Base-by-base conservation (phyloP, 176 grass and related monocot species). In the Raddia distichophylla region DNA sequence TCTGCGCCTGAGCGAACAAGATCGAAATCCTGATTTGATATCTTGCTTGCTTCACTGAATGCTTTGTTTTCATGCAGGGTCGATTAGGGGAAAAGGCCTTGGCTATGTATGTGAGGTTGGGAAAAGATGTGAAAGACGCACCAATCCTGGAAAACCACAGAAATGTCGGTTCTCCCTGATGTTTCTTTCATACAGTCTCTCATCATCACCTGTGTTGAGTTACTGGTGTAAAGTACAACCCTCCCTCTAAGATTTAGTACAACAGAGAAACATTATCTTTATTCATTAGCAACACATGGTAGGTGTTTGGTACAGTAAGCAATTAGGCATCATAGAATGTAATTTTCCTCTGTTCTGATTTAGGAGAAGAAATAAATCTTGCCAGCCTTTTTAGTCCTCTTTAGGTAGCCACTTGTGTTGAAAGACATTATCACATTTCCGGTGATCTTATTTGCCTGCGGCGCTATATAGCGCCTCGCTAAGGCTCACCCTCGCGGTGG, bases 21-120 rank as follows among this genome's bases (percentile, higher is more conserved):
- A 19, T 43, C 48, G 19, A 7, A 43, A 14, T 6, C 49, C 22
- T 12, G 60, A 78, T 50, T 35, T 62, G 75, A 78, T 19, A n/a
- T 78, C 60, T 78, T 52, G 10, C 58, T 63, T 64, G 15, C 75
- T 78, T 74, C 37, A 17, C 9, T 32, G 7, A 34, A 73, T 73
- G 20, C 4, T 34, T 33, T 3, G 49, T 17, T 73, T 42, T 47
- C 44, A 17, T 35, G 7, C 17, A 34, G 48, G 14, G 3, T 17
- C 17, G 13, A 2, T 32, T 53, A 35, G 60, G 27, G 60, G 27
- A 8, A 1, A 63, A 34, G 34, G 7, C 5, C 61, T 64, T 64
- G 61, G 61, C 35, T 16, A 37, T 37, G 33, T 37, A 12, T 64
- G 0, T 37, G 33, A 64, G 16, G 32, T 16, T 64, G 61, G 33